A percentile compares a stretch with the other conserved stretches of the same genome.
Conservation (phyloP, 2,329 filamentous ascomycete genomes). For the Fusarium sp. region DNA sequence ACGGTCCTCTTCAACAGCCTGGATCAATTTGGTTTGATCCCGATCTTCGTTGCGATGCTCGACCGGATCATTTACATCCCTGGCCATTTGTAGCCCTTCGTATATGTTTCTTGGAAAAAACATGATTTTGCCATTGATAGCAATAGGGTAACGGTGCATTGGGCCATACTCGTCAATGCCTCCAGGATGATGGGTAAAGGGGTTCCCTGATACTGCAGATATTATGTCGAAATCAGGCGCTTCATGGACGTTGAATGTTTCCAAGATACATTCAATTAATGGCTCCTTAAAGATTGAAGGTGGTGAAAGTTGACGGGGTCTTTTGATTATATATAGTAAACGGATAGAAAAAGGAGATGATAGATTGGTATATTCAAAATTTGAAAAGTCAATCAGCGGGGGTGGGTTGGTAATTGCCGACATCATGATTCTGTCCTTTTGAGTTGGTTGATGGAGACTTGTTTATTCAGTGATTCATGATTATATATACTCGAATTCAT, state of each 20-base stretch:
- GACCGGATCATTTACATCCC: background rate
- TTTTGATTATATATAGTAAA: slow-evolving; percentile 1
- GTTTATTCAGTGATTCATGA: background rate
- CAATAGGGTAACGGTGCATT: slow-evolving; percentile 5
- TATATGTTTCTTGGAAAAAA: slow-evolving; percentile 1
- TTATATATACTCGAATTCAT: background rate
- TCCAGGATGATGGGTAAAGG: background rate
- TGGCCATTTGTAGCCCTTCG: slow-evolving; percentile 9
- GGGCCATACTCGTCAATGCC: background rate
- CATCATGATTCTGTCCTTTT: background rate
- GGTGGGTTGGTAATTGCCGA: too few species aligned
- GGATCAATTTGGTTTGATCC: background rate
- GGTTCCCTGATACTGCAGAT: slow-evolving; percentile 8
- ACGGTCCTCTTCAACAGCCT: background rate
- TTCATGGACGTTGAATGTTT: background rate
- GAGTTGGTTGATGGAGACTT: background rate
- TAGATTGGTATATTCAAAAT: background rate
- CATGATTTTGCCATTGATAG: slow-evolving; percentile 5
- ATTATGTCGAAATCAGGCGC: background rate
- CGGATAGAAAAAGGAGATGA: slow-evolving; percentile 4
- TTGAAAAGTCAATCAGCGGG: background rate
- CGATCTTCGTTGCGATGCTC: background rate
- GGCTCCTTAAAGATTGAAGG: background rate
- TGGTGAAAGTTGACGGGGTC: slow-evolving; percentile 4
- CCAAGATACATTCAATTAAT: background rate